Evolutionary conservation across 805 yeast genomes (phyloP).

Genomic region (Ogataea trehaloabstinens): DNA sequence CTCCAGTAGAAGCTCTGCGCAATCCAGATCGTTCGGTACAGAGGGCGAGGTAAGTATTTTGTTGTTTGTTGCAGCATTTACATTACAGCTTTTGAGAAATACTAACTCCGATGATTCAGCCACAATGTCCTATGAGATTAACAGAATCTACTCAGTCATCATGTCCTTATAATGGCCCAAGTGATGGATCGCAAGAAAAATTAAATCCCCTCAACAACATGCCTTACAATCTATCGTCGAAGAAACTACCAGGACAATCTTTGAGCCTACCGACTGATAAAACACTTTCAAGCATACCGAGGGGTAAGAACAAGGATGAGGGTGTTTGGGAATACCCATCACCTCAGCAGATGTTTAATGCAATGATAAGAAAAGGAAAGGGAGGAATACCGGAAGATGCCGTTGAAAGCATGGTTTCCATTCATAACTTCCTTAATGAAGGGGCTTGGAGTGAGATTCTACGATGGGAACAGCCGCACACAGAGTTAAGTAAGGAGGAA

Average conservation of each 20-base stretch:
- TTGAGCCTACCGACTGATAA: slow-evolving; percentile 78
- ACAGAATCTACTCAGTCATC: not conserved
- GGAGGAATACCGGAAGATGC: slow-evolving; percentile 92
- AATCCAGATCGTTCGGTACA: slow-evolving; percentile 8
- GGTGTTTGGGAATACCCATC: slow-evolving; percentile 99
- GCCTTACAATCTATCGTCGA: slow-evolving; percentile 70
- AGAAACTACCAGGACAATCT: slow-evolving; percentile 76
- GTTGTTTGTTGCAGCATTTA: not conserved
- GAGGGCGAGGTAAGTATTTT: not conserved
- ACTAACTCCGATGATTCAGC: too few species aligned
- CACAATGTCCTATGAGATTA: not conserved
- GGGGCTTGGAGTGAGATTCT: slow-evolving; percentile 96
- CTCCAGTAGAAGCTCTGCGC: not conserved
- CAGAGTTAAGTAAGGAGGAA: slow-evolving; percentile 47
- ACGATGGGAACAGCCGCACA: slow-evolving; percentile 83
- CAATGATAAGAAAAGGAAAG: slow-evolving; percentile 94
- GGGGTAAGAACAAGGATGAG: slow-evolving; percentile 60
- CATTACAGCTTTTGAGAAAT: too few species aligned
- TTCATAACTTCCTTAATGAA: slow-evolving; percentile 93
- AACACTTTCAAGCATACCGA: slow-evolving; percentile 81
- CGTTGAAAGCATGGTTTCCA: slow-evolving; percentile 94
- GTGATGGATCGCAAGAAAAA: slow-evolving; percentile 18
- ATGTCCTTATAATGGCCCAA: slow-evolving; percentile 19
- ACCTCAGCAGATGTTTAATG: slow-evolving; percentile 98
- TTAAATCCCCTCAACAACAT: slow-evolving; percentile 86